Base-by-base conservation (phyloP, 2,329 filamentous ascomycete species). In the Fusarium sp. region DNA sequence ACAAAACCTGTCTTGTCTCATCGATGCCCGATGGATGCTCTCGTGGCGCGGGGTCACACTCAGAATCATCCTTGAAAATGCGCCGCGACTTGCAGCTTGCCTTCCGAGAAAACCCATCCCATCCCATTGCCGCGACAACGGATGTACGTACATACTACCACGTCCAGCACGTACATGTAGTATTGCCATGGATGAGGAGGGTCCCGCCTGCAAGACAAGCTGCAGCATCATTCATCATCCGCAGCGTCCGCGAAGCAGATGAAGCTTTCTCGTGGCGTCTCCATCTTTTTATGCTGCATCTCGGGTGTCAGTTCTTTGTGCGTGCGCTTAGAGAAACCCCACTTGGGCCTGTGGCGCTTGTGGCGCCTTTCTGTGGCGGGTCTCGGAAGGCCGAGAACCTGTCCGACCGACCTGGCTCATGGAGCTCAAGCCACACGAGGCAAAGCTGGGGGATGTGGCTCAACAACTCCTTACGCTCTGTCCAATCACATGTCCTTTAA, bases 401-500 rank as follows among this genome's bases (percentile, higher is more conserved):
- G 20, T 25, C 20, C 20, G 56, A 25, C 20, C 20, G 14, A 10
- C 20, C 16, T 35, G 16, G 9, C 23, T 16, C 45, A 27, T 50
- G 20, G 20, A 58, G 35, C 56, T 43, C n/a, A 25, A 75, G 73
- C 64, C 62, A 75, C 66, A 70, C 69, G 62, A 76, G 70, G 73
- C 73, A 60, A 60, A 37, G 27, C 32, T 43, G 16, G 25, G 23
- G 37, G 37, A 11, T 45, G 20, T 37, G 30, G 35, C 65, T 62
- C 43, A 41, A 41, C 39, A 25, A 10, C 20, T n/a, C 34, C 37
- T 9, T 16, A 32, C 20, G 16, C 6, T 14, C 30, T 13, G 54
- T 59, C 76, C 76, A 78, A 78, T 77, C 68, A 76, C 16, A 34
- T 56, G 25, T 50, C 45, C 58, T 58, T 48, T 5, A 39, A 37